Base-by-base conservation (phyloP, 176 grass and related monocot species). In the Zoysia pacifica region DNA sequence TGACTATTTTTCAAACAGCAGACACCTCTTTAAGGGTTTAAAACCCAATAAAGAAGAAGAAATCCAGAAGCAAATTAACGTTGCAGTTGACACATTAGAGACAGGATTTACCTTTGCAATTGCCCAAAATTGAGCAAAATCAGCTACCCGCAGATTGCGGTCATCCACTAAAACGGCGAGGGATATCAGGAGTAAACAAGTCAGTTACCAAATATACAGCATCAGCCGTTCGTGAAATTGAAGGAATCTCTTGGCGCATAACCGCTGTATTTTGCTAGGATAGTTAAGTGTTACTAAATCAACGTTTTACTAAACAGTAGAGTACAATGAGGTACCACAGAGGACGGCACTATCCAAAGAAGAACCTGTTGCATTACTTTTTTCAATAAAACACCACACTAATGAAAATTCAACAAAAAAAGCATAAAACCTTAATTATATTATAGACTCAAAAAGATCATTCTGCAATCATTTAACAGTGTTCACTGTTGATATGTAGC, bases 51-150 rank as follows among this genome's bases (percentile, higher is more conserved):
- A 70, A 75, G 37, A 79, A 69, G 61, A 77, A 54, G 62, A 67
- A 67, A 70, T 78, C 79, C 85, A 78, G 72, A 82, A 70, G 6
- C 46, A 90, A 89, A 75, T 80, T 76, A 86, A 93, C 80, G 82
- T 86, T 80, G 48, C 75, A 93, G 74, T 84, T 82, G 73, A 83
- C 80, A 65, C 76, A 77, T 77, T 19, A 91, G 79, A 90, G 91
- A 86, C 39, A 91, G 92, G 72, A 78, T 92, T 90, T 97, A 97
- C 95, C 95, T 97, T 97, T 48, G 90, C 89, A 88, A 80, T 85
- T 90, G 95, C 95, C 95, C 95, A 97, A 97, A 97, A 97, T 76
- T 97, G 95, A 90, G 95, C 89, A 97, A 97, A 97, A 97, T 97
- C 95, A 54, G 95, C 95, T 94, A 97, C 86, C 90, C 95, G 89